Conservation (phyloP, 2,329 filamentous ascomycete genomes). For the Tetracladium maxilliforme region DNA sequence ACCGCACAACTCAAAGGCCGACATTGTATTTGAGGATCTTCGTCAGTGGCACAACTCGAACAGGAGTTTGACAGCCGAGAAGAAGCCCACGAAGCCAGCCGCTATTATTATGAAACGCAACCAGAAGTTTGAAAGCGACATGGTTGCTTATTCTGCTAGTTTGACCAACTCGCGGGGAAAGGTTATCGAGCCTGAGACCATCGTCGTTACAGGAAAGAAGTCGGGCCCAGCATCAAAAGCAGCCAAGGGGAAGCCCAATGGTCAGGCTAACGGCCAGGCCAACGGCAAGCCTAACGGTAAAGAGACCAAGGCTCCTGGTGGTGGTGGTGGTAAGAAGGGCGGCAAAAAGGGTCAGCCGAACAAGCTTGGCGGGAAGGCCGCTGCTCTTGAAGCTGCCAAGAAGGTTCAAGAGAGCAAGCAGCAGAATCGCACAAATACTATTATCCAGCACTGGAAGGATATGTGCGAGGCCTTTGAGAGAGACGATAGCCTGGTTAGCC, state of each 20-base stretch:
- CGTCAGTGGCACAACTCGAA: too few relatives aligned
- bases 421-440: conserved; percentile 11
- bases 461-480: conserved; percentile 29
- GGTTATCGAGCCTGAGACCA: conserved; percentile 45
- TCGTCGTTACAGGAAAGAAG: conserved; percentile 29
- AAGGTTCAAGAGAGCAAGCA: conserved; percentile 18
- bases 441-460: conserved; percentile 26
- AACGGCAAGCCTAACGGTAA: conserved; percentile 5
- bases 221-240: conserved; percentile 9
- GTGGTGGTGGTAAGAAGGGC: conserved; percentile 10
- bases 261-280: conserved; percentile 4
- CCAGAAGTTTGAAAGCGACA: conserved; percentile 53
- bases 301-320: conserved; percentile 6
- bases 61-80: too few relatives aligned
- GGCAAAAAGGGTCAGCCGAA: conserved; percentile 10
- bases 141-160: conserved; percentile 54
- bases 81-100: too few relatives aligned
- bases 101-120: too few relatives aligned
- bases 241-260: conserved; percentile 13
- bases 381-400: conserved; percentile 17
- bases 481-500: conserved; percentile 21
- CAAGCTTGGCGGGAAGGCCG: conserved; percentile 18
- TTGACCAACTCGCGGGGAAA: conserved; percentile 51
- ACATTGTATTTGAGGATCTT: too few relatives aligned
- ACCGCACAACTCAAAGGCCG: too few relatives aligned